Evolutionary conservation across 1,284 basidiomycete species (phyloP), one percentile per base, ranked within the genome.

Genomic region (Laetiporus sulphureus): DNA sequence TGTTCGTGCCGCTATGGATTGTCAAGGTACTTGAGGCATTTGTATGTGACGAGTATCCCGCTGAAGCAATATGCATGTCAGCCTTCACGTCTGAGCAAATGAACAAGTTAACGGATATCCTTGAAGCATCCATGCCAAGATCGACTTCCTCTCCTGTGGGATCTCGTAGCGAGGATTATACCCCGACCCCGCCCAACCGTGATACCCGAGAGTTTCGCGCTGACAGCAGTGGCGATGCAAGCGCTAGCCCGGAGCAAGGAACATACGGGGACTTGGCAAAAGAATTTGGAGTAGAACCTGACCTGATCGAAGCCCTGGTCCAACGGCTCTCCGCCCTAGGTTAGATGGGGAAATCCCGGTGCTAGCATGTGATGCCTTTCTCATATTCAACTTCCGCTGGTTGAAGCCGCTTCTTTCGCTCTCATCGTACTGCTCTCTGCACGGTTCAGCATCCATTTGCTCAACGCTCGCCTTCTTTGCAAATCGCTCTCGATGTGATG

Each of bases 231-330:
- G n/a, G n/a, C n/a, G n/a, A n/a, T n/a, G n/a, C n/a, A n/a, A n/a
- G n/a, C n/a, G n/a, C n/a, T n/a, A n/a, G n/a, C n/a, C n/a, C n/a
- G n/a, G n/a, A n/a, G n/a, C n/a, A n/a, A n/a, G n/a, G 46, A 13
- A 42, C 56, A 27, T 70, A 74, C 38, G 67, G 65, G 32, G 69
- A 72, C 23, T 67, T 87, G 16, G 83, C 83, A 19, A 71, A 71
- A 50, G 84, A 87, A 58, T 87, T 86, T 48, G 81, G 81, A 19
- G 69, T 87, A 18, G 77, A 83, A 44, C 68, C 83, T 21, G 68
- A 77, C 32, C 58, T 87, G 23, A 75, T 87, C 35, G 73, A 84
- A 49, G 81, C 79, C 2, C 69, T 87, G 36, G 79, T 72, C 23
- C 75, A 81, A 46, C 71, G 82, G 42, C 67, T 86, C 23, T 60